Base-by-base conservation (phyloP, 2,329 filamentous ascomycete genomes). In the Chrysosporium queenslandicum region DNA sequence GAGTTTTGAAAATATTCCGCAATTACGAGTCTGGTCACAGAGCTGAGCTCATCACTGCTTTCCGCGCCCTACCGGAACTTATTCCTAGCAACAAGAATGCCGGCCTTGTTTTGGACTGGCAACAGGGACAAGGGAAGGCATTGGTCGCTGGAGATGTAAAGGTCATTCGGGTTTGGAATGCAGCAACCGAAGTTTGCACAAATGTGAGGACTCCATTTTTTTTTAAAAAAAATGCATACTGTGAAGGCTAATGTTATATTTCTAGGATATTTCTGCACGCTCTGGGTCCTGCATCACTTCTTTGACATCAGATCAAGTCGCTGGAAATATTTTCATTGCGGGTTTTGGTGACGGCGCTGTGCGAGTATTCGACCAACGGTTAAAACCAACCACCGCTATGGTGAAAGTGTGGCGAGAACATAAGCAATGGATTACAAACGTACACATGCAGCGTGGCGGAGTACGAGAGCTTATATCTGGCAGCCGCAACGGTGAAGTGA, bases 71-170 rank as follows among this genome's bases (percentile, higher is more conserved):
- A 54, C 94, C 88, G 11, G 88, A 98, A 69, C 85, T 97, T 65
- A 86, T 97, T 4, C 88, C 90, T 3, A 94, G 87, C 67, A 95
- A 91, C 62, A 85, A 90, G 63, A 94, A 95, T 66, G 90, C 90
- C 1, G 92, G 92, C 20, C 85, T 98, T 70, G 91, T 97, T 23
- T 94, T 97, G 65, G 91, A 98, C 67, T 98, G 92, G 92, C 91
- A 97, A 67, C 92, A 98, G 71, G 90, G 94, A n/a, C 87, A 88
- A 60, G 92, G 92, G 6, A 87, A 88, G 55, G 84, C 94, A 6
- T 77, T 98, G n/a, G 92, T 97, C 29, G 92, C 92, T 9, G 92
- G 92, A 41, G 92, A 98, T 66, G 88, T 96, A 50, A 87, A 92
- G 53, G 87, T 96, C 30, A 96, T 98, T 60, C 81, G 90, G 32